phyloP scores from a whole-genome alignment of 495 filamentous ascomycete species.

The Parachaetomium inaequale region DNA sequence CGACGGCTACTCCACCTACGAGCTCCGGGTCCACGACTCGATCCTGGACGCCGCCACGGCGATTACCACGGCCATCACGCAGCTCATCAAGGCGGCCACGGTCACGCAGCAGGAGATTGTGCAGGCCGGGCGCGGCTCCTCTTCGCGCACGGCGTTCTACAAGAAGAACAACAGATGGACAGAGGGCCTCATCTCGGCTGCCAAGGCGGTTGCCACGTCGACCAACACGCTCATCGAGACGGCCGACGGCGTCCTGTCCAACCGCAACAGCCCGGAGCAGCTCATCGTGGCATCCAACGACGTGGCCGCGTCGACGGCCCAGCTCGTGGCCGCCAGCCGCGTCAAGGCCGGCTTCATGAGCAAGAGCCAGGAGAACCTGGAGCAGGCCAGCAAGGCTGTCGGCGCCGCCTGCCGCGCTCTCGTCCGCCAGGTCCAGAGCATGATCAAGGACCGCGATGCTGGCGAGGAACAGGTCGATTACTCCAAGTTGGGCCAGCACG shows the following conservation, averaged over 20 bases:
- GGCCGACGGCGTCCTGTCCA: slow-evolving; percentile 89
- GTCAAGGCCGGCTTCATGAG: slow-evolving; percentile 98
- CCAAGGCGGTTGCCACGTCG: slow-evolving; percentile 86
- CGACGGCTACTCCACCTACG: slow-evolving; percentile 94
- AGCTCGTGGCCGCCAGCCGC: slow-evolving; percentile 89
- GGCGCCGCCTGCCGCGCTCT: slow-evolving; percentile 80
- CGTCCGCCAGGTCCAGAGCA: slow-evolving; percentile 88
- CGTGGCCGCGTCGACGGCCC: slow-evolving; percentile 90
- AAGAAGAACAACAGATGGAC: slow-evolving; percentile 99
- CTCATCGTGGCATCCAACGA: slow-evolving; percentile 97
- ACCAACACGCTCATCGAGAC: slow-evolving; percentile 97
- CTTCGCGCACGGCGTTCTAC: slow-evolving; percentile 93
- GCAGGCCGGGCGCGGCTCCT: slow-evolving; percentile 83
- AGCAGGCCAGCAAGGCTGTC: slow-evolving; percentile 89
- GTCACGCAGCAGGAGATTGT: slow-evolving; percentile 95
- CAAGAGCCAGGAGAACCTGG: slow-evolving; percentile 87
- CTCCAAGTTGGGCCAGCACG: slow-evolving; percentile 76
- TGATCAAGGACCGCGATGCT: slow-evolving; percentile 79
- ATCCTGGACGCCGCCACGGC: slow-evolving; percentile 93
- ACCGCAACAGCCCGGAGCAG: slow-evolving; percentile 90
- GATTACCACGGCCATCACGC: slow-evolving; percentile 92
- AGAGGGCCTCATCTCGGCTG: slow-evolving; percentile 92
- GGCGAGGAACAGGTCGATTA: slow-evolving; percentile 91
- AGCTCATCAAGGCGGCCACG: slow-evolving; percentile 94
- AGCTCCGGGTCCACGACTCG: slow-evolving; percentile 88